These are phyloP conservation scores for Arthrobotrys sinensis DNA, from an alignment of 2,329 filamentous ascomycete genomes.

Conservation along the genomic window DNA sequence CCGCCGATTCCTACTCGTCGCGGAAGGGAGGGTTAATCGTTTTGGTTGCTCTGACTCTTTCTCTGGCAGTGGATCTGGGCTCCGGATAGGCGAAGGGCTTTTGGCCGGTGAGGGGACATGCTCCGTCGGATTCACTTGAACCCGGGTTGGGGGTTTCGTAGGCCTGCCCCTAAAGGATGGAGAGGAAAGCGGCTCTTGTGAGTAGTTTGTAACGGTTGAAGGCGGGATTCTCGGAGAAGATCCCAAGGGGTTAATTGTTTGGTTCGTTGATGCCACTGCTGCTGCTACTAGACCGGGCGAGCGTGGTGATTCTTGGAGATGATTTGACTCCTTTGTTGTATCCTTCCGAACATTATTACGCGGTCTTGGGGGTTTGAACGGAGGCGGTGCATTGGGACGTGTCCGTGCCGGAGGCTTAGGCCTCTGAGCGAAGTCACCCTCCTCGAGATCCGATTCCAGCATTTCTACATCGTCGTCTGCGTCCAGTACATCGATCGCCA, in stretches of 20 bases:
- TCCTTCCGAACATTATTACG: background rate
- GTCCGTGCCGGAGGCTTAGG: slow-evolving; percentile 27
- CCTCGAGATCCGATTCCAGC: slow-evolving; percentile 44
- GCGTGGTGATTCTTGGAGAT: background rate
- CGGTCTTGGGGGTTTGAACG: slow-evolving; percentile 47
- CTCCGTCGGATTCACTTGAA: background rate
- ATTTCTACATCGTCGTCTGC: slow-evolving; percentile 49
- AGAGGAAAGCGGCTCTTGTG: slow-evolving; percentile 26
- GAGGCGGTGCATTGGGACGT: slow-evolving; percentile 52
- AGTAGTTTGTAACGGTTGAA: slow-evolving; percentile 25
- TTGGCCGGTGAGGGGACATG: background rate
- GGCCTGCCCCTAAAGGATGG: slow-evolving; percentile 8
- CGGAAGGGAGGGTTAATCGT: slow-evolving; percentile 48
- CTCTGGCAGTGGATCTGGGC: background rate
- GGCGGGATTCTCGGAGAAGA: slow-evolving; percentile 22
- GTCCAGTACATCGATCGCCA: slow-evolving; percentile 26
- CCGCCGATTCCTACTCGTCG: slow-evolving; percentile 46
- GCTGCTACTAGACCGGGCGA: background rate
- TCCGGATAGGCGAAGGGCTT: background rate
- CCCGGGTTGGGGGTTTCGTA: background rate
- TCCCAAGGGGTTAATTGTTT: background rate
- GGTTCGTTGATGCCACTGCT: background rate
- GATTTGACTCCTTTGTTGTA: background rate
- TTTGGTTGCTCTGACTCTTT: slow-evolving; percentile 1
- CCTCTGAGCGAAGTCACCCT: slow-evolving; percentile 40